phyloP scores from a whole-genome alignment of 768 basidiomycete genomes.

The Suillus sp. region DNA sequence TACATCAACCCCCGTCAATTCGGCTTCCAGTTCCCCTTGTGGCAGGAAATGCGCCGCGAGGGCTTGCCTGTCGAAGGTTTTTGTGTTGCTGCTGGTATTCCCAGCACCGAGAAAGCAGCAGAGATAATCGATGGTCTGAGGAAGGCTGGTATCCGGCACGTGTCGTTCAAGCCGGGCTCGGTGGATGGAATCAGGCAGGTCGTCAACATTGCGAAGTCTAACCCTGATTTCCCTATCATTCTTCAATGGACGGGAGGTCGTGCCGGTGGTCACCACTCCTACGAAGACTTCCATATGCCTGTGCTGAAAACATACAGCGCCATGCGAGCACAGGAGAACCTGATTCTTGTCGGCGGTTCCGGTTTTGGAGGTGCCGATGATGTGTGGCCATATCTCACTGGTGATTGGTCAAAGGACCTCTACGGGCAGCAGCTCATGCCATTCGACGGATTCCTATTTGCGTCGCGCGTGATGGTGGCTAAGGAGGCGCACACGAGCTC shows the following conservation, averaged over 20 bases:
- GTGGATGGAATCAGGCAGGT: constrained; percentile 98
- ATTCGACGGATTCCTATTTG: constrained; percentile 96
- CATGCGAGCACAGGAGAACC: constrained; percentile 88
- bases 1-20: constrained; percentile 99
- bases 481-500: constrained; percentile 96
- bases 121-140: constrained; percentile 90
- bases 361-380: constrained; percentile 96
- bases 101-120: constrained; percentile 93
- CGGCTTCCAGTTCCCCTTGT: constrained; percentile 94
- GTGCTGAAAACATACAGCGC: constrained; percentile 86
- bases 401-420: constrained; percentile 86
- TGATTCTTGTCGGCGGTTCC: constrained; percentile 89
- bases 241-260: constrained; percentile 99
- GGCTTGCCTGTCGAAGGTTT: constrained; percentile 98
- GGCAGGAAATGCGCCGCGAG: constrained; percentile 97
- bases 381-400: constrained; percentile 95
- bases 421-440: constrained; percentile 95
- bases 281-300: constrained; percentile 98
- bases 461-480: constrained; percentile 97
- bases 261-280: constrained; percentile 97
- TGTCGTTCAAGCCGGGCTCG: constrained; percentile 98
- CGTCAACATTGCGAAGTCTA: constrained; percentile 90
- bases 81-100: constrained; percentile 97
- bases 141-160: constrained; percentile 88
- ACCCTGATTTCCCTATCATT: constrained; percentile 96